phyloP scores from a whole-genome alignment of 345 rosid species.

The Eucalyptus pumila region DNA sequence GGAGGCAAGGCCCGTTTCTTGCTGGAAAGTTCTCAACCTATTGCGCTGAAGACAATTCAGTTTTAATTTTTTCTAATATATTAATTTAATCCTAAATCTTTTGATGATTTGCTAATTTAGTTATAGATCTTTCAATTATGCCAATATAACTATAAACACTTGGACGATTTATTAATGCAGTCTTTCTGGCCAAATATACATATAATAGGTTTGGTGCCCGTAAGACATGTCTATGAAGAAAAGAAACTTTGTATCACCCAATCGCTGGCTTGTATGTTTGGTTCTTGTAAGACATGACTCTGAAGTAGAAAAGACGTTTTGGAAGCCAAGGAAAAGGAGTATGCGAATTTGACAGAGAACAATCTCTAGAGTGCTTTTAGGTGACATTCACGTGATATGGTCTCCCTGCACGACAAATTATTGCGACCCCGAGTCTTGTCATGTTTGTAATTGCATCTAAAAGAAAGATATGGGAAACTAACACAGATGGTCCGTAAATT shows the following conservation, averaged over 20 bases:
- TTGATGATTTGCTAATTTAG: too few relatives aligned
- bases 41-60: rapidly evolving
- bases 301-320: background rate
- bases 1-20: too few relatives aligned
- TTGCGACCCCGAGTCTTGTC: rapidly evolving
- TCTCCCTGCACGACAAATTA: too few relatives aligned
- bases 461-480: background rate
- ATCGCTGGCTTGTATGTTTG: background rate
- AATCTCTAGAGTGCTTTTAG: background rate
- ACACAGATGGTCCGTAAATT: rapidly evolving
- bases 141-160: too few relatives aligned
- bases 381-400: background rate
- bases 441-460: background rate
- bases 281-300: background rate
- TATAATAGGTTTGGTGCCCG: background rate
- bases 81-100: background rate
- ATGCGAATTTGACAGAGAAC: background rate
- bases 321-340: background rate
- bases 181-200: too few relatives aligned
- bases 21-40: background rate
- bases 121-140: too few relatives aligned
- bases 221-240: background rate
- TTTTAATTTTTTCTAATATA: rapidly evolving
- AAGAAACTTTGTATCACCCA: background rate
- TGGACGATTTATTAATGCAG: rapidly evolving